Conservation (phyloP, 164 flowering plant species). For the Nymphaea colorata region DNA sequence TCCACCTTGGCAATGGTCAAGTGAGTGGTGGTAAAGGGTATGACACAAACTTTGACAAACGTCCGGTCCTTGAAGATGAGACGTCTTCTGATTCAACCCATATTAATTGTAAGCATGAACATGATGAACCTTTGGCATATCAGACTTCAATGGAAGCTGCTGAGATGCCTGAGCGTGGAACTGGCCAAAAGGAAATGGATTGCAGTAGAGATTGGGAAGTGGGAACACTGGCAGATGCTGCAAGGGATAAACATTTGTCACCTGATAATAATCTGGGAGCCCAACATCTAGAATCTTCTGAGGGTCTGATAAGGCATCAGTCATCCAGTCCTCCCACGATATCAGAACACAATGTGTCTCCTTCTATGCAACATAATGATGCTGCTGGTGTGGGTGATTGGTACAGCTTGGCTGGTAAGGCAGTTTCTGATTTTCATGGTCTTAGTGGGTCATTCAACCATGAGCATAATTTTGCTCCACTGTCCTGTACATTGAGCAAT, state of each 20-base stretch:
- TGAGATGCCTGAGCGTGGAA: conserved; percentile 1
- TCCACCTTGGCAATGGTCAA: background rate
- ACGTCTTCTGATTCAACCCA: conserved; percentile 5
- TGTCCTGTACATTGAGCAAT: background rate
- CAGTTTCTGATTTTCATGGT: background rate
- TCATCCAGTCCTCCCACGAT: background rate
- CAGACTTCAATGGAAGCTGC: conserved; percentile 3
- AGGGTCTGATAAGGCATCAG: background rate
- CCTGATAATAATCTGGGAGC: conserved; percentile 5
- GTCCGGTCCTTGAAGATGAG: background rate
- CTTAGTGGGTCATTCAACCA: background rate
- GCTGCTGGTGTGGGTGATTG: background rate
- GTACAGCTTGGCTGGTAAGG: background rate
- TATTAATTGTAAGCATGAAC: conserved; percentile 8
- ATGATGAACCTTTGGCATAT: conserved; percentile 9
- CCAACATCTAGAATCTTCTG: background rate
- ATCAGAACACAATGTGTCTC: background rate
- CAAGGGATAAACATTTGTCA: conserved; percentile 9
- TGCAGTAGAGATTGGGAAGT: conserved; percentile 9
- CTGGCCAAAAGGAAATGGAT: conserved; percentile 3
- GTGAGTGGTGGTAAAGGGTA: background rate
- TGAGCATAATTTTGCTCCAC: background rate
- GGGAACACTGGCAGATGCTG: conserved; percentile 6
- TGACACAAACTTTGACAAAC: background rate
- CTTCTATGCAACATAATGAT: too few relatives aligned